phyloP scores from a whole-genome alignment of 148 eudicot genomes.

The Pharnaceum exiguum region DNA sequence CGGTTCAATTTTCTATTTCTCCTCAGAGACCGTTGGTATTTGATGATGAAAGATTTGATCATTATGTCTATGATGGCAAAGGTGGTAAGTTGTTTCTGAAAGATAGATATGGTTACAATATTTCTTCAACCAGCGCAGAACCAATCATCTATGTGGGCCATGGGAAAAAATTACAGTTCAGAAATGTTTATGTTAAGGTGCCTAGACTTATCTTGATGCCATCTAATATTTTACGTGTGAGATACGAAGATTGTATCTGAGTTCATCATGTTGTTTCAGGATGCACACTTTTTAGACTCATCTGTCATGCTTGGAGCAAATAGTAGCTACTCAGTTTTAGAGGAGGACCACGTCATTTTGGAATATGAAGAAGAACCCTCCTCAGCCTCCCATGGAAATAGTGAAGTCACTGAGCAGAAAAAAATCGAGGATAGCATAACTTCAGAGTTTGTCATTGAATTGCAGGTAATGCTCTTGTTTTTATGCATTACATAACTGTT shows the following conservation, averaged over 20 bases:
- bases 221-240: constrained; percentile 3
- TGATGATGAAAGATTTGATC: constrained; percentile 68
- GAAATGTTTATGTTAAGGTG: constrained; percentile 77
- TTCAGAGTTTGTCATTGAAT: constrained; percentile 59
- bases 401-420: constrained; percentile 28
- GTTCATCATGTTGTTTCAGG: constrained; percentile 41
- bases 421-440: constrained; percentile 35
- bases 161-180: constrained; percentile 78
- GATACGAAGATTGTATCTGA: neutral
- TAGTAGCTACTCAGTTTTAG: constrained; percentile 72
- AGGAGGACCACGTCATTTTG: constrained; percentile 65
- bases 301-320: constrained; percentile 70
- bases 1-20: constrained; percentile 55
- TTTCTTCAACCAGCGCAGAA: constrained; percentile 60
- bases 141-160: constrained; percentile 70
- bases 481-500: too few species aligned
- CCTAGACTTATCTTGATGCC: neutral
- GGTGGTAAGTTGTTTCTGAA: constrained; percentile 71
- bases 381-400: constrained; percentile 23
- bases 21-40: constrained; percentile 74
- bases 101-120: constrained; percentile 50
- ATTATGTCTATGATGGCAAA: constrained; percentile 77
- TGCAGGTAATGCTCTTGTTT: constrained; percentile 75
- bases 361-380: constrained; percentile 33
- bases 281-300: constrained; percentile 75